These are phyloP conservation scores for Russula foetens DNA, from an alignment of 768 basidiomycete species.

Conservation along the genomic window DNA sequence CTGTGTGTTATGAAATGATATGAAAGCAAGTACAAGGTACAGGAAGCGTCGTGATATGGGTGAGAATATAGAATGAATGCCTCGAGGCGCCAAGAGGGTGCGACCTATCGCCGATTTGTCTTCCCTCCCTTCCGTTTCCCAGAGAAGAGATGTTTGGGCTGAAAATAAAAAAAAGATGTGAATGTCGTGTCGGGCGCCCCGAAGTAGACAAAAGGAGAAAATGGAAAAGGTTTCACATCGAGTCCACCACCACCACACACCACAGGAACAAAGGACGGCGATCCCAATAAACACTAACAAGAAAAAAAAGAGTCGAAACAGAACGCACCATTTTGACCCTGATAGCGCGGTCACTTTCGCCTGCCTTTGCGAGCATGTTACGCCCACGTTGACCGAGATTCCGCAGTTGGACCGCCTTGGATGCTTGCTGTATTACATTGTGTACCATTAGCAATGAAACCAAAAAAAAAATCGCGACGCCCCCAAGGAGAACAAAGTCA, in stretches of 20 bases:
- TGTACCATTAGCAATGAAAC: background rate
- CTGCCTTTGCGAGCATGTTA: conserved; percentile 84
- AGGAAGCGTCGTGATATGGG: background rate
- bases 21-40: background rate
- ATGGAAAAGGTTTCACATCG: background rate
- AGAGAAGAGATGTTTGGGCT: conserved; percentile 84
- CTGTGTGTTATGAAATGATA: background rate
- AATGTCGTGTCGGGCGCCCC: too few species aligned
- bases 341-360: conserved; percentile 82
- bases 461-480: conserved; percentile 13
- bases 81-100: background rate
- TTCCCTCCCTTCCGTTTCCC: conserved; percentile 84
- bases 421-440: conserved; percentile 50
- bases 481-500: too few species aligned
- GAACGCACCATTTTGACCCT: conserved; percentile 68
- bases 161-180: conserved; percentile 1
- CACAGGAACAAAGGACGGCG: too few species aligned
- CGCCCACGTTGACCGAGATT: conserved; percentile 82
- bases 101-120: conserved; percentile 66
- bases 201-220: background rate
- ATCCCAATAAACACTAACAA: too few species aligned
- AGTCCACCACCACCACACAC: too few species aligned
- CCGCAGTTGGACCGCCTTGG: conserved; percentile 72
- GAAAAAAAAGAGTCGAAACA: background rate
- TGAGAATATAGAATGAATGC: background rate